Conservation (phyloP, 768 basidiomycete genomes). For the Boletus sp. region DNA sequence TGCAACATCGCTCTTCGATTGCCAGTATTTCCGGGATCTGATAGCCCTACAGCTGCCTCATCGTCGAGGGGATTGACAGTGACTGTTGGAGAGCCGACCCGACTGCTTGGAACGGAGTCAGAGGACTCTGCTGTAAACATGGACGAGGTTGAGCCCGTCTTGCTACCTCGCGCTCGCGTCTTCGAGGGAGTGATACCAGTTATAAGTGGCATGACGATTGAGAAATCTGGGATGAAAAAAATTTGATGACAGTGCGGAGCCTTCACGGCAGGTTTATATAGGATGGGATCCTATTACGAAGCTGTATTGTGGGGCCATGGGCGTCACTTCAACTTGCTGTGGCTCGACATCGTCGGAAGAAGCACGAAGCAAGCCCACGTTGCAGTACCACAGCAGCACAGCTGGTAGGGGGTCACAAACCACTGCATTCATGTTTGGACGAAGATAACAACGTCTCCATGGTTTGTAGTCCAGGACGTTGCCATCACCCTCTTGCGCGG, state of each 20-base stretch:
- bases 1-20: conserved; percentile 54
- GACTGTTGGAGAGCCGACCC: background rate
- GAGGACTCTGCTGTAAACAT: background rate
- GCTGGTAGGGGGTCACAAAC: too few species aligned
- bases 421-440: background rate
- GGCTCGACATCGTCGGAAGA: background rate
- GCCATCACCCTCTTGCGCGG: background rate
- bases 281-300: background rate
- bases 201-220: background rate
- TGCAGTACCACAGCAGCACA: background rate
- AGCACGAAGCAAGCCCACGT: background rate
- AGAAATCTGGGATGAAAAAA: background rate
- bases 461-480: too few species aligned
- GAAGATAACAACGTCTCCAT: background rate
- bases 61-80: background rate
- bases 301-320: conserved; percentile 2
- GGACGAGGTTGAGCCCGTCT: background rate
- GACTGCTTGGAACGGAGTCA: background rate
- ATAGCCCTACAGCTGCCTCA: conserved; percentile 47
- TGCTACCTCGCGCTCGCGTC: background rate
- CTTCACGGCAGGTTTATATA: conserved; percentile 10
- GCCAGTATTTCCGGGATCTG: conserved; percentile 42
- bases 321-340: background rate
- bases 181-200: background rate
- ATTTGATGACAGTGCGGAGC: background rate